These are phyloP conservation scores for Cercospora berteroae DNA, from an alignment of 2,329 filamentous ascomycete genomes.

Conservation along the genomic window DNA sequence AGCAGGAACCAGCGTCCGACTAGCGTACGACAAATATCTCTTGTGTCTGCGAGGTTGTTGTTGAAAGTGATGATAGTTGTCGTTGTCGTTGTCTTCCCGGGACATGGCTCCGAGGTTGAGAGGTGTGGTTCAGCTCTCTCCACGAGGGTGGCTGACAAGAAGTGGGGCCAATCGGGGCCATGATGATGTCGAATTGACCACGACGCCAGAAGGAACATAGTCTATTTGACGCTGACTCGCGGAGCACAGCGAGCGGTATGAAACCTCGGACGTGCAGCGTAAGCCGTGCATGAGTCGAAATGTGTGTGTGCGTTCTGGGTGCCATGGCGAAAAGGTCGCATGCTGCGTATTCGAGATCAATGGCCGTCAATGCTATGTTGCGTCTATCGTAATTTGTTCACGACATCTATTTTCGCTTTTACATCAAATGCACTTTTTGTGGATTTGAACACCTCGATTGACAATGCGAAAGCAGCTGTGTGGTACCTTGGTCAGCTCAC, in stretches of 20 bases:
- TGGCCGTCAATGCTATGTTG: not conserved
- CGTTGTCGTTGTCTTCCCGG: not conserved
- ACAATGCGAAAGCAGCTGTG: not conserved
- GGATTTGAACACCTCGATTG: not conserved
- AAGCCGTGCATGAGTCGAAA: not conserved
- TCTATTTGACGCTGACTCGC: constrained; percentile 7
- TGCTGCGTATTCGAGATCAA: too few species aligned
- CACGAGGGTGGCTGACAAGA: not conserved
- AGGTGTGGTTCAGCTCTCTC: not conserved
- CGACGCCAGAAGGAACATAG: constrained; percentile 6
- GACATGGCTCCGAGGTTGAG: constrained; percentile 2
- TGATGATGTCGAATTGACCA: not conserved
- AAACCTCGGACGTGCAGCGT: not conserved
- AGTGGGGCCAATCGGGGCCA: not conserved
- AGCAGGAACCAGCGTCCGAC: constrained; percentile 5
- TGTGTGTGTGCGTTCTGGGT: not conserved
- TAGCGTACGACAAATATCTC: constrained; percentile 5
- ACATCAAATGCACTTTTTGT: not conserved
- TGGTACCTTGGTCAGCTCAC: not conserved
- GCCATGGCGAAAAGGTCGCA: not conserved
- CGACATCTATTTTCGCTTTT: not conserved
- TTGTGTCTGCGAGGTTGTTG: constrained; percentile 4
- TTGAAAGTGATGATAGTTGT: not conserved
- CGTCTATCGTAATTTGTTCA: not conserved
- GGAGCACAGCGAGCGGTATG: not conserved